Base-by-base conservation (phyloP, 768 basidiomycete genomes). In the Hirschioporus abietinus region DNA sequence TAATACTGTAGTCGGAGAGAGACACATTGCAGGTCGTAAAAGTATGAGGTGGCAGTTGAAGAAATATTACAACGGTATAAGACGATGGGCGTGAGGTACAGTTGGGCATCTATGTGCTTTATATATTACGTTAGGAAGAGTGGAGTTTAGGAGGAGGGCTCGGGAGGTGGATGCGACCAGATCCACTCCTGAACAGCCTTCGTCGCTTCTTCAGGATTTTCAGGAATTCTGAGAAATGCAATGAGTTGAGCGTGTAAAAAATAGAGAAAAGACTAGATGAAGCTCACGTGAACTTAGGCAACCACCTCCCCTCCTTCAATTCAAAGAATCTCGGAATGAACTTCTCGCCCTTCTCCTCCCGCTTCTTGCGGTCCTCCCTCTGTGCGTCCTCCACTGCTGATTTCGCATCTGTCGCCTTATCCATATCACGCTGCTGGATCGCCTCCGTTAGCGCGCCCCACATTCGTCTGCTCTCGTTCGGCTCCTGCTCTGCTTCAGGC, bases 371-470 rank as follows among this genome's bases (percentile, higher is more conserved):
- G 65, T 84, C 76, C 71, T 97, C 95, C 62, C 97, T 83, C 78
- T 99, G 96, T 26, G 88, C 88, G 69, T 96, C 95, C 79, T 99
- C 97, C 0, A 99, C 92, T 15, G 83, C 83, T 1, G 86, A 86
- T 82, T 99, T 99, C 62, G 94, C 93, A 27, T 85, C 85, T 4
- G 95, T 97, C 25, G 97, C 97, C 12, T 86, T 89, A 71, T 96
- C 93, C 94, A 99, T 96, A 75, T 99, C 95, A 73, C 90, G 93
- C 35, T 81, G 81, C 34, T 83, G 75, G 76, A 99, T 98, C 23
- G 96, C 97, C 20, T 82, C 79, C 26, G 97, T 99, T 58, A 99
- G 79, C 60, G 87, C 82, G 52, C 80, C 73, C 97, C 97, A 99
- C 64, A 98, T 77, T 71, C 92, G 82, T 72, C 93, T 84, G 63